Evolutionary conservation across 176 grass and related monocot genomes (phyloP), one percentile per base, ranked within the genome.

Genomic region (Guadua angustifolia): DNA sequence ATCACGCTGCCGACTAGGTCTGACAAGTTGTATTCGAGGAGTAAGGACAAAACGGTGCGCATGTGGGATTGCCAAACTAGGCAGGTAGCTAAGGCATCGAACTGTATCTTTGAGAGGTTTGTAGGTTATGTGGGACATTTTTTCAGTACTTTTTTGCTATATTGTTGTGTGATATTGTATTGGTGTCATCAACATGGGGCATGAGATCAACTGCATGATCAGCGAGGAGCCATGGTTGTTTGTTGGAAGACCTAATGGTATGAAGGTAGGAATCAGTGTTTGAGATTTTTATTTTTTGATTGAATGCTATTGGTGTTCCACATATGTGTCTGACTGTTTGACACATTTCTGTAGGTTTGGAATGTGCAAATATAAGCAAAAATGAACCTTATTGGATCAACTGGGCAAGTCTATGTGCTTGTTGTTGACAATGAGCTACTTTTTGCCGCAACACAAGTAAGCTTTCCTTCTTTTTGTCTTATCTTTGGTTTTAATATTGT

Each of bases 11-110:
- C 96, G n/a, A 38, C 93, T 99, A 95, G 29, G 29, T 29, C 29
- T 29, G 29, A 29, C 29, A 29, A 29, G 29, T 1, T 29, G 29
- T 1, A 29, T 72, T 94, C 96, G 24, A 91, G 88, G 7, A 99
- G 96, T 80, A 99, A 92, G 72, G 96, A 99, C 59, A 86, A 89
- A 82, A 90, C 93, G 0, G 68, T 99, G 77, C 89, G 86, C 69
- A 82, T 92, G 40, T 99, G 96, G 96, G 93, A 99, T 89, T 95
- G 93, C 65, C 89, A 92, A 77, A 95, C 93, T 7, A 93, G 96
- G 21, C 91, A 99, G 95, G 95, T 98, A 95, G 36, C 68, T 80
- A 47, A 55, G 69, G 73, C 83, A 77, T 71, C 66, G 67, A 73
- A 66, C 80, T 26, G 40, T 82, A 52, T 65, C 56, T 56, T 87